Base-by-base conservation (phyloP, 1,284 basidiomycete genomes). In the Bondarzewia mesenterica region DNA sequence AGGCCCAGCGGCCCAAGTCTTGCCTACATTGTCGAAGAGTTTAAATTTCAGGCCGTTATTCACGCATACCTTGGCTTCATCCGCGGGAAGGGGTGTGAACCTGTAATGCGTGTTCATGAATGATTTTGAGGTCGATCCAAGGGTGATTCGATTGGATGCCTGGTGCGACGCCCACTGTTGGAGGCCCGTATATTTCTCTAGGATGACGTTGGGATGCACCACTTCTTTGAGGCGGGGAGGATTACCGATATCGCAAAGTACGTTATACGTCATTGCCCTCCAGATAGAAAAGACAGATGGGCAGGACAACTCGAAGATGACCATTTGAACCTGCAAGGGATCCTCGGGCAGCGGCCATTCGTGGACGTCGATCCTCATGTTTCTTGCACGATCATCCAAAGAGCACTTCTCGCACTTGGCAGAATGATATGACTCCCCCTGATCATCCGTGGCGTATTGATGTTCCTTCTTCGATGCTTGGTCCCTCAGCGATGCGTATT, bases 341-440 rank as follows among this genome's bases (percentile, higher is more conserved):
- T 59, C 42, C 0, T 49, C 27, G 0, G 77, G 73, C 27, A 80
- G 55, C 0, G 75, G 76, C 77, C 74, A 77, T 43, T 80, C 77
- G 41, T 73, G 59, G 4, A 73, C 54, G 0, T 38, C 2, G 37
- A 78, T 75, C 0, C 36, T 7, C 56, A 77, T 53, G 0, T 6
- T 32, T 0, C n/a, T 25, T 0, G 60, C 57, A 38, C 58, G 14
- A 1, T 38, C 32, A 27, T 64, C 48, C 3, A 66, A 51, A 1
- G 2, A 1, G 46, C 75, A 77, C 46, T 62, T 72, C 0, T 8
- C 15, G 0, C 7, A 49, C n/a, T 27, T 32, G 10, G 10, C 12
- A 32, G 8, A 32, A 32, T 15, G 29, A 7, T 7, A 7, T 15
- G 29, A 32, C 8, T 32, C 8, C 29, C 29, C 3, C n/a, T 32